Conservation (phyloP, 441 rosid genomes). For the Gossypium laxum region DNA sequence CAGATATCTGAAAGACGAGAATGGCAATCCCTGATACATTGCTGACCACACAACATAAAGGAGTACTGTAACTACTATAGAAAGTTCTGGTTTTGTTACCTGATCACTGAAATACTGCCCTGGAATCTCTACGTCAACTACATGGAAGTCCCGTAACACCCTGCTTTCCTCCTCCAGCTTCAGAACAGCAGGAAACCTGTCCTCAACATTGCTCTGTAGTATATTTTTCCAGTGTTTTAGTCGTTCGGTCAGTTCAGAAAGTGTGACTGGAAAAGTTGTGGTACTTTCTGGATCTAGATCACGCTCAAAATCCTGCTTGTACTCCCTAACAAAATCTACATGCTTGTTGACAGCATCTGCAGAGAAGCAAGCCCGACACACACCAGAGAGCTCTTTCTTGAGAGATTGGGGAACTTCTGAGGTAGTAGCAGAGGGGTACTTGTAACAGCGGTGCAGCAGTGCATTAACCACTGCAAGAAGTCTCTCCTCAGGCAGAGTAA, state of each 20-base stretch:
- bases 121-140: constrained; percentile 96
- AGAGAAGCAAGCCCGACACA: constrained; percentile 94
- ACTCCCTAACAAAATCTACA: constrained; percentile 91
- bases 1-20: background rate
- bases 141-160: constrained; percentile 81
- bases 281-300: constrained; percentile 93
- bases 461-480: constrained; percentile 98
- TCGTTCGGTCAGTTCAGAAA: constrained; percentile 69
- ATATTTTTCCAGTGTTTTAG: constrained; percentile 89
- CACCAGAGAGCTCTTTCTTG: constrained; percentile 96
- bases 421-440: constrained; percentile 92
- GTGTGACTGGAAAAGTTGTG: constrained; percentile 73
- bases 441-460: constrained; percentile 92
- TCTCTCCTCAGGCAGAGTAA: constrained; percentile 92
- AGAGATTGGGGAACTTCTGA: constrained; percentile 97
- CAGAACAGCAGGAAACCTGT: constrained; percentile 80
- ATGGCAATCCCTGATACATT: background rate
- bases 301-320: constrained; percentile 86
- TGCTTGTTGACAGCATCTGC: constrained; percentile 97
- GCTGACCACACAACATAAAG: background rate
- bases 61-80: background rate
- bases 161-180: constrained; percentile 93
- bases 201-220: constrained; percentile 95
- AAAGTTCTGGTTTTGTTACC: constrained; percentile 32
- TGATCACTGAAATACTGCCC: constrained; percentile 94